Evolutionary conservation across 139 green algal species (phyloP).

Genomic region (Auxenochlorella pyrenoidosa): DNA sequence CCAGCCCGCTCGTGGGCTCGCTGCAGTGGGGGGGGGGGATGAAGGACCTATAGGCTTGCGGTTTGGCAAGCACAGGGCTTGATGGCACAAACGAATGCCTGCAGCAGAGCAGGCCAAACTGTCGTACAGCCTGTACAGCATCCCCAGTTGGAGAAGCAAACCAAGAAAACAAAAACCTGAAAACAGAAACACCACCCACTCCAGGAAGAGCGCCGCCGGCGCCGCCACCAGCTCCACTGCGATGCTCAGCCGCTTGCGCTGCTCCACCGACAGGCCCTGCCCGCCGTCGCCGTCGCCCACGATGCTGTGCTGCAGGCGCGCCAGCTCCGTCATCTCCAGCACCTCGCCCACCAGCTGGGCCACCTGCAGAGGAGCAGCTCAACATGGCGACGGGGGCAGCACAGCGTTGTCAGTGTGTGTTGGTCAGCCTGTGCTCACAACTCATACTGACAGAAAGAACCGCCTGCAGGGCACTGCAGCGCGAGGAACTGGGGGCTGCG

Average conservation of each 20-base stretch:
- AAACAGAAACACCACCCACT: too few relatives aligned
- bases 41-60: too few relatives aligned
- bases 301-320: constrained; percentile 37
- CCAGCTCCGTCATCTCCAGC: constrained; percentile 83
- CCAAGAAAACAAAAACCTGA: too few relatives aligned
- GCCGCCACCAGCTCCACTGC: constrained; percentile 79
- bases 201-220: constrained; percentile 33
- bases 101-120: too few relatives aligned
- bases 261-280: constrained; percentile 78
- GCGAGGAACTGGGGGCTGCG: too few relatives aligned
- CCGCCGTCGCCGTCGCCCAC: constrained; percentile 49
- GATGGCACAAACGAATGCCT: too few relatives aligned
- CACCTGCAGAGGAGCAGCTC: constrained; percentile 24
- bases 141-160: too few relatives aligned
- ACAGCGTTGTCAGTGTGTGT: background rate
- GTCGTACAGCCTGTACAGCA: too few relatives aligned
- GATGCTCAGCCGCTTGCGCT: constrained; percentile 95
- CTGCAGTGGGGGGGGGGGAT: background rate
- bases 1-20: constrained; percentile 72
- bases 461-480: too few relatives aligned
- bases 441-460: too few relatives aligned
- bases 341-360: constrained; percentile 65
- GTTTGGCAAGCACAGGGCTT: too few relatives aligned
- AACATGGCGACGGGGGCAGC: background rate
- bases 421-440: too few relatives aligned